Conservation (phyloP, 1,139 yeast species). For the Geotrichum siamense region DNA sequence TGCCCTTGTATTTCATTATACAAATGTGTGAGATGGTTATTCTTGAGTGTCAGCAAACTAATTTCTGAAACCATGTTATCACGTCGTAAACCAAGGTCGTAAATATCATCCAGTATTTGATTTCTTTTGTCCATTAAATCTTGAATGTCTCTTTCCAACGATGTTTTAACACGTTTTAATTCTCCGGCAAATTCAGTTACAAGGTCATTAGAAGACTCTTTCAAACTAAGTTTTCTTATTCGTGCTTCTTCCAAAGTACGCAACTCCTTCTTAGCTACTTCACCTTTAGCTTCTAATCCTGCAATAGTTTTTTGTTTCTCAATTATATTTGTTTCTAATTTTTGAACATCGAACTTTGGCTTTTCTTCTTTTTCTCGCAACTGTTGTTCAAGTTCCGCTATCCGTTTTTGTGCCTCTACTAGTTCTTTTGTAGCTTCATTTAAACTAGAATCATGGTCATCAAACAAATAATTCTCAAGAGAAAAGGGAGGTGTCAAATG, state of each 20-base stretch:
- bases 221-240: constrained; percentile 18
- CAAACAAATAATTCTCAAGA: constrained; percentile 11
- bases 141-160: constrained; percentile 32
- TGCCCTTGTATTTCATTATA: constrained; percentile 35
- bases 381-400: constrained; percentile 32
- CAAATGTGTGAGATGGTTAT: constrained; percentile 35
- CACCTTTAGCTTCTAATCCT: constrained; percentile 32
- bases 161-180: constrained; percentile 26
- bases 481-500: constrained; percentile 13
- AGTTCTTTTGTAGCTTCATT: constrained; percentile 24
- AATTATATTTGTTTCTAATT: constrained; percentile 26
- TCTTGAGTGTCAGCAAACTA: constrained; percentile 31
- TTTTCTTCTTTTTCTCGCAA: constrained; percentile 22
- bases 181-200: constrained; percentile 28
- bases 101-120: constrained; percentile 30
- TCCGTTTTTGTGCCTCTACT: constrained; percentile 28
- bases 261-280: constrained; percentile 31
- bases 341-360: constrained; percentile 14
- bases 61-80: constrained; percentile 32
- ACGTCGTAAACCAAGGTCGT: constrained; percentile 26
- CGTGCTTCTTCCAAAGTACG: constrained; percentile 26
- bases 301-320: constrained; percentile 35
- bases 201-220: constrained; percentile 23
- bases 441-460: constrained; percentile 10
- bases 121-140: constrained; percentile 31